Evolutionary conservation across 2,329 filamentous ascomycete genomes (phyloP).

Genomic region (Fusarium foetens): DNA sequence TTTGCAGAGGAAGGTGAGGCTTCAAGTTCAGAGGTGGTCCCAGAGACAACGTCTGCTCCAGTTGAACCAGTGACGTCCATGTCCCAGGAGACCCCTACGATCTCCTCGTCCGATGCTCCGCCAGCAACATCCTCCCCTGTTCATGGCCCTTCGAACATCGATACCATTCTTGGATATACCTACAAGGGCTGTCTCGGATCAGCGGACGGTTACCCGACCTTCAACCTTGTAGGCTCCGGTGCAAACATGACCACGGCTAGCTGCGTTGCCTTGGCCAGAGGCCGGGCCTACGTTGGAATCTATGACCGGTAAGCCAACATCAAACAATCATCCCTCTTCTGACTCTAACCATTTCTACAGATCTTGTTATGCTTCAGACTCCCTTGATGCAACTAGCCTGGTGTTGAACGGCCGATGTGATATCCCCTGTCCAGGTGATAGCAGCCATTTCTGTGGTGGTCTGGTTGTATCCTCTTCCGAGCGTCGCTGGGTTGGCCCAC

Average conservation of each 20-base stretch:
- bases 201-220: background rate
- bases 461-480: background rate
- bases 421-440: background rate
- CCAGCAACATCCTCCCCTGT: background rate
- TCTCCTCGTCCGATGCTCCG: background rate
- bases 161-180: background rate
- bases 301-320: background rate
- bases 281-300: background rate
- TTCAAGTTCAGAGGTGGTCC: background rate
- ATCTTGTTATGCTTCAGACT: background rate
- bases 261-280: background rate
- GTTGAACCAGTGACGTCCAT: background rate
- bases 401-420: background rate
- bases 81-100: background rate
- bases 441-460: background rate
- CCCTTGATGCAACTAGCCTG: background rate
- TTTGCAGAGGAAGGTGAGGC: background rate
- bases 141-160: background rate
- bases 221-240: background rate
- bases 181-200: background rate
- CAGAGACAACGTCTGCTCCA: background rate
- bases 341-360: fast-evolving
- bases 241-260: background rate
- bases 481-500: background rate
- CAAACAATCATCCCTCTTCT: fast-evolving